A percentile compares a stretch with the other conserved stretches of the same genome.
These are phyloP conservation scores for Coleophoma crateriformis DNA, from an alignment of 2,329 filamentous ascomycete species.

Conservation along the genomic window DNA sequence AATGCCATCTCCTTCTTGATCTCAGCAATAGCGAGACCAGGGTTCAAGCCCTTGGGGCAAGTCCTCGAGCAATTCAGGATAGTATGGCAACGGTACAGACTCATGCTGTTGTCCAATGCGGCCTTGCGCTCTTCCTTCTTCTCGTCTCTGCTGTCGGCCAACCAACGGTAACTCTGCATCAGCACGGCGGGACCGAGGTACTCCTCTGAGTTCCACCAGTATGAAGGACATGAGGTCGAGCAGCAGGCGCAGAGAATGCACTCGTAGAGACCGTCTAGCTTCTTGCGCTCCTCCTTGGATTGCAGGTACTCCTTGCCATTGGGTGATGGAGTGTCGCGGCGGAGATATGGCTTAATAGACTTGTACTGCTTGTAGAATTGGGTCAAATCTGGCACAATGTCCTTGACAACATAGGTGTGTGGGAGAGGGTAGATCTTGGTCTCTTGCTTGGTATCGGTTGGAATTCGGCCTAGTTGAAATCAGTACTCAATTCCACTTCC, in stretches of 20 bases:
- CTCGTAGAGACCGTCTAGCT: constrained; percentile 94
- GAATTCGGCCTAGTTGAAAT: constrained; percentile 72
- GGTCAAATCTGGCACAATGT: constrained; percentile 94
- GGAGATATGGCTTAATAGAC: constrained; percentile 97
- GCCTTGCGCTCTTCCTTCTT: constrained; percentile 81
- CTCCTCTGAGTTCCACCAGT: constrained; percentile 99
- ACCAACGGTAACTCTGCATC: constrained; percentile 96
- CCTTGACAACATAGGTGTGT: constrained; percentile 99
- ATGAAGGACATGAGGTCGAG: constrained; percentile 98
- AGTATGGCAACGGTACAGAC: constrained; percentile 96
- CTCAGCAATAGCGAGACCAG: constrained; percentile 89
- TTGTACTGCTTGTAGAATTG: constrained; percentile 99
- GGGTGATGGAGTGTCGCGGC: constrained; percentile 76
- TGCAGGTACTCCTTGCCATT: constrained; percentile 92
- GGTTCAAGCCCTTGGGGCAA: constrained; percentile 97
- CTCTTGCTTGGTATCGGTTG: constrained; percentile 72
- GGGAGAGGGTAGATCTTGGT: constrained; percentile 96
- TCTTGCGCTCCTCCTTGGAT: constrained; percentile 85
- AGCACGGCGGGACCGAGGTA: constrained; percentile 97
- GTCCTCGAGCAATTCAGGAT: constrained; percentile 98
- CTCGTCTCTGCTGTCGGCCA: constrained; percentile 92
- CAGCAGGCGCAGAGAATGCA: constrained; percentile 99
- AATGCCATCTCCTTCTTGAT: constrained; percentile 95
- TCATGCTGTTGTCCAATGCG: constrained; percentile 97
- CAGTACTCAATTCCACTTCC: too few relatives aligned